Conservation (phyloP, 2,329 filamentous ascomycete species). For the Scedosporium aurantiacum region DNA sequence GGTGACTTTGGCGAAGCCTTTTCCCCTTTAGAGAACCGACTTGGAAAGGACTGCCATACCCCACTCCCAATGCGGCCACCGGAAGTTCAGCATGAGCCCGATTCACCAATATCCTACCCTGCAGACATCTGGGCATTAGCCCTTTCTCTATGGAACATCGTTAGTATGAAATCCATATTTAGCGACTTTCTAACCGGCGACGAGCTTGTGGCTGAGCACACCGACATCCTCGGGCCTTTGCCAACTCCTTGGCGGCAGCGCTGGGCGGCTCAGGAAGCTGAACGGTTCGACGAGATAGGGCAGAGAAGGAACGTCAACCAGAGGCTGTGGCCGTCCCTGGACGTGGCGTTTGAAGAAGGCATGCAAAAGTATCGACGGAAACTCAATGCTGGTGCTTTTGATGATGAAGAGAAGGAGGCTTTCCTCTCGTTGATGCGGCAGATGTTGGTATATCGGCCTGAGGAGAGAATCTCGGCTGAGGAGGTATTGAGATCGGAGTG, state of each 20-base stretch:
- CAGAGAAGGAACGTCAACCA: not conserved
- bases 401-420: constrained; percentile 11
- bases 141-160: constrained; percentile 13
- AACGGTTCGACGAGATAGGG: constrained; percentile 1
- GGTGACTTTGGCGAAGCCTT: constrained; percentile 25
- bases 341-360: constrained; percentile 17
- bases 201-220: constrained; percentile 14
- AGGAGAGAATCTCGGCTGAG: constrained; percentile 17
- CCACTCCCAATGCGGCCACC: constrained; percentile 10
- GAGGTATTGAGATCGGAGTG: constrained; percentile 21
- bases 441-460: constrained; percentile 19
- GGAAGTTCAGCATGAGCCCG: constrained; percentile 5
- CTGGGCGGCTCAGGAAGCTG: constrained; percentile 4
- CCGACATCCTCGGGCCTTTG: constrained; percentile 13
- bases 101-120: constrained; percentile 6
- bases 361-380: constrained; percentile 13
- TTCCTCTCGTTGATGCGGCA: constrained; percentile 18
- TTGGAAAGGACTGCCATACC: constrained; percentile 13
- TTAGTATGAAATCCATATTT: constrained; percentile 14
- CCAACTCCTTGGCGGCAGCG: constrained; percentile 7
- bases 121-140: constrained; percentile 14
- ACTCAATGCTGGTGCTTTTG: constrained; percentile 9
- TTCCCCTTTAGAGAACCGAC: constrained; percentile 11
- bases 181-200: constrained; percentile 10
- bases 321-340: constrained; percentile 13